A percentile compares a stretch with the other conserved stretches of the same genome.
Evolutionary conservation across 1,139 yeast genomes (phyloP).

Genomic region (Suhomyces bolitotheri): DNA sequence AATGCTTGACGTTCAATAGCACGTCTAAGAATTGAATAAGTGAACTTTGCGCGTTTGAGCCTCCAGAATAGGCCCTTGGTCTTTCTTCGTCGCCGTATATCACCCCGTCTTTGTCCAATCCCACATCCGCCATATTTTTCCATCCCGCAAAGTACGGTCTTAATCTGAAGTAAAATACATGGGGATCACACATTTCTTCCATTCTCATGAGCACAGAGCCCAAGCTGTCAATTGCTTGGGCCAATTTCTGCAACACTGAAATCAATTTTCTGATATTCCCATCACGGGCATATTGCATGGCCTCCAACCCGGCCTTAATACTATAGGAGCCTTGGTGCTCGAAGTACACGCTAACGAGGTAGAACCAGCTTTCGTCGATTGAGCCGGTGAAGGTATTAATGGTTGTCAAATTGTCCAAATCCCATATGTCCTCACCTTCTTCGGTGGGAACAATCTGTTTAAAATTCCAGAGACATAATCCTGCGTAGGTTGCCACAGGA

Average conservation of each 20-base stretch:
- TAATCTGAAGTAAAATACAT: slow-evolving; percentile 79
- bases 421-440: slow-evolving; percentile 38
- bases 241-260: slow-evolving; percentile 57
- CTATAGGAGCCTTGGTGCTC: slow-evolving; percentile 79
- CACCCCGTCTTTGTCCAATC: slow-evolving; percentile 74
- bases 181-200: slow-evolving; percentile 96
- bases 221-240: slow-evolving; percentile 72
- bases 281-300: slow-evolving; percentile 45
- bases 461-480: slow-evolving; percentile 87
- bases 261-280: slow-evolving; percentile 42
- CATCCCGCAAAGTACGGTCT: slow-evolving; percentile 94
- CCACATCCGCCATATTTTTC: slow-evolving; percentile 88
- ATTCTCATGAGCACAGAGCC: slow-evolving; percentile 77
- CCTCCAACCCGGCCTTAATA: slow-evolving; percentile 58
- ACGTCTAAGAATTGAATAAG: slow-evolving; percentile 84
- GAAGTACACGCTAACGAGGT: slow-evolving; percentile 81
- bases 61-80: slow-evolving; percentile 75
- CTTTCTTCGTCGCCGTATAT: slow-evolving; percentile 65
- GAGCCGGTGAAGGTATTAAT: slow-evolving; percentile 87
- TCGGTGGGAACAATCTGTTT: slow-evolving; percentile 55
- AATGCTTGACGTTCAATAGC: slow-evolving; percentile 72
- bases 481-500: slow-evolving; percentile 86
- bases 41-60: slow-evolving; percentile 92
- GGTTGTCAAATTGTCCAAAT: slow-evolving; percentile 71
- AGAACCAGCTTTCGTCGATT: slow-evolving; percentile 92